Conservation (phyloP, 2,329 filamentous ascomycete genomes). For the Stagonosporopsis chrysanthemi region DNA sequence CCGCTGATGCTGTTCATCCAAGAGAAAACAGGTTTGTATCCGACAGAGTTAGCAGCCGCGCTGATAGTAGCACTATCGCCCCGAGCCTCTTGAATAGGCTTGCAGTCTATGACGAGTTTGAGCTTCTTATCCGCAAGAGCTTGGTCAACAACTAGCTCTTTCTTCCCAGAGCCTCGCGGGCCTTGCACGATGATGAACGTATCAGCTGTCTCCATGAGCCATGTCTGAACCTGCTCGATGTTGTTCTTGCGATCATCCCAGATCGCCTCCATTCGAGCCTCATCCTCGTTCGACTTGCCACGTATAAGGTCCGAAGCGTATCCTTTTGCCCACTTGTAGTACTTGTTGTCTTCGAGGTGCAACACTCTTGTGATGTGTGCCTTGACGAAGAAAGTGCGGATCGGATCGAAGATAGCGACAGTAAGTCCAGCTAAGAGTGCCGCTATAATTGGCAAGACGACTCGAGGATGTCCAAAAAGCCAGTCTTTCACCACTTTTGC, state of each 20-base stretch:
- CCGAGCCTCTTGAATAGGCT: slow-evolving; percentile 87
- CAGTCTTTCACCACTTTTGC: slow-evolving; percentile 83
- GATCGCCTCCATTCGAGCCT: slow-evolving; percentile 77
- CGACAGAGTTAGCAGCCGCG: slow-evolving; percentile 80
- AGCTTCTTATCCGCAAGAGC: slow-evolving; percentile 78
- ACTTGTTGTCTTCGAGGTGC: slow-evolving; percentile 73
- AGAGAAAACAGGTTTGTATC: slow-evolving; percentile 91
- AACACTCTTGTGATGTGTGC: slow-evolving; percentile 82
- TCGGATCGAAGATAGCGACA: slow-evolving; percentile 90
- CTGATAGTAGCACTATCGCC: slow-evolving; percentile 87
- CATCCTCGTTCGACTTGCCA: slow-evolving; percentile 65
- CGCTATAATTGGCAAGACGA: slow-evolving; percentile 83
- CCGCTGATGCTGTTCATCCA: slow-evolving; percentile 97
- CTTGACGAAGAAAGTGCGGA: slow-evolving; percentile 91
- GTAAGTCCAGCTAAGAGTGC: slow-evolving; percentile 83
- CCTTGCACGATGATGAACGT: slow-evolving; percentile 96
- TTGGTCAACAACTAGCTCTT: slow-evolving; percentile 85
- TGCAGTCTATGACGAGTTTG: slow-evolving; percentile 89
- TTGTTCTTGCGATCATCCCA: slow-evolving; percentile 86
- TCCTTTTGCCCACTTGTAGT: slow-evolving; percentile 82
- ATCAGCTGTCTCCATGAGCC: slow-evolving; percentile 86
- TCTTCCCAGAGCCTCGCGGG: slow-evolving; percentile 88
- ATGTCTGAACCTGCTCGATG: slow-evolving; percentile 82
- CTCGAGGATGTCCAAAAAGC: slow-evolving; percentile 83
- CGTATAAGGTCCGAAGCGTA: slow-evolving; percentile 72